Evolutionary conservation across 129 eudicot species (phyloP), one percentile per base, ranked within the genome.

Genomic region (Apium graveolens): DNA sequence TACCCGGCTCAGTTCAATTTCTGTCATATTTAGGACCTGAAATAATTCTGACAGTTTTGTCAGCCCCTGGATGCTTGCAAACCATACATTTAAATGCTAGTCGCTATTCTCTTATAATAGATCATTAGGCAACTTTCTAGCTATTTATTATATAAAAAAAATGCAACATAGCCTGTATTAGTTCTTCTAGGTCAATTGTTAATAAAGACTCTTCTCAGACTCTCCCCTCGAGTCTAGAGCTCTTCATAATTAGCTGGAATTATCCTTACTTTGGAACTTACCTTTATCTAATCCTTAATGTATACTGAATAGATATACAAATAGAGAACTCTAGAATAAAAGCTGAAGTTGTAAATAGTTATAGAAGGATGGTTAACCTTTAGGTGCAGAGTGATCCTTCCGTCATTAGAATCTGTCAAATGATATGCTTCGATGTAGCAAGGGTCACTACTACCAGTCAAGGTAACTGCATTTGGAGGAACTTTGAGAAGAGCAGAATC

Each of bases 351-450:
- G 74, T 35, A 1, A 32, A 24, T 29, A 37, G 48, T 17, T 20
- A 38, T 57, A 16, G 46, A 35, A 35, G 31, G 75, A 24, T 70
- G 27, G 14, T 70, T 38, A 70, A 91, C 96, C 96, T 91, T 94
- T 79, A 94, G 80, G 83, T 91, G 98, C 78, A 91, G 86, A 66
- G 96, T 91, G 76, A 91, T 84, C 86, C 90, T 87, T 78, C 97
- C 97, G 80, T 94, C 97, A 84, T 73, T 88, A 32, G 98, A 92
- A 84, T 94, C 97, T 73, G 97, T 78, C 85, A 91, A 86, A 83
- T 91, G 93, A 86, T 91, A 91, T 39, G 93, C 96, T 88, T 94
- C 98, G 35, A 94, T 92, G 87, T 91, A 94, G 81, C 98, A 94
- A 37, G 97, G 98, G 83, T 94, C 98, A 43, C 98, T 94, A 75